phyloP scores from a whole-genome alignment of 352 stramenopile species.

The Pythium brachiatum region DNA sequence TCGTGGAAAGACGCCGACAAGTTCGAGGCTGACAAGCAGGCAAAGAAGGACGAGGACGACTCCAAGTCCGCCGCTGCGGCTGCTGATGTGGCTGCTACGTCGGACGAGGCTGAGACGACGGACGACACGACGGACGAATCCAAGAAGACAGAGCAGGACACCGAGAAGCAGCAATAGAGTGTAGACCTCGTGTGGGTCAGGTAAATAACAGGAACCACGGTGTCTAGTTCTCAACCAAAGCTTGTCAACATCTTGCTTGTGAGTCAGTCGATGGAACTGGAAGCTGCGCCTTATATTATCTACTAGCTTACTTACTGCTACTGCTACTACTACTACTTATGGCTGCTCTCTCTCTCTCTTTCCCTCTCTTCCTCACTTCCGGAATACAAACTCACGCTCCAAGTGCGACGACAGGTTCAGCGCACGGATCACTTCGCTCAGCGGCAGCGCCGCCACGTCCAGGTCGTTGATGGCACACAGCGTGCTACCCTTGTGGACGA shows the following conservation, averaged over 20 bases:
- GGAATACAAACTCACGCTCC: constrained; percentile 73
- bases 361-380: constrained; percentile 29
- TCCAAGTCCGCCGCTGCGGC: constrained; percentile 16
- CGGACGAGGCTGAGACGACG: constrained; percentile 1
- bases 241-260: background rate
- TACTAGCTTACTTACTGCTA: constrained; percentile 5
- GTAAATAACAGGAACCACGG: constrained; percentile 4
- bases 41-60: constrained; percentile 29
- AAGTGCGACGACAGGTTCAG: constrained; percentile 73
- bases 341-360: background rate
- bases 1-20: constrained; percentile 85
- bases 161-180: constrained; percentile 22
- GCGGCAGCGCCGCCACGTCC: constrained; percentile 60
- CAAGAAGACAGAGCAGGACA: constrained; percentile 9
- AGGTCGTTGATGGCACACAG: constrained; percentile 81
- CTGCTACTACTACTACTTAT: constrained; percentile 11
- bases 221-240: background rate
- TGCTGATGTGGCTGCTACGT: background rate
- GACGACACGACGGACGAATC: constrained; percentile 15
- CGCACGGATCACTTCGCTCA: constrained; percentile 66
- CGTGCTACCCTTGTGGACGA: constrained; percentile 62
- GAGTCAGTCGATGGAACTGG: background rate
- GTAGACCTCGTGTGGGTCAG: constrained; percentile 1
- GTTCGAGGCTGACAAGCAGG: constrained; percentile 70
- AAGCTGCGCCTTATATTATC: background rate